Percentiles rank a stretch among this genome's conserved stretches.
phyloP scores from a whole-genome alignment of 805 yeast species.

The Dipodascus geniculatus region DNA sequence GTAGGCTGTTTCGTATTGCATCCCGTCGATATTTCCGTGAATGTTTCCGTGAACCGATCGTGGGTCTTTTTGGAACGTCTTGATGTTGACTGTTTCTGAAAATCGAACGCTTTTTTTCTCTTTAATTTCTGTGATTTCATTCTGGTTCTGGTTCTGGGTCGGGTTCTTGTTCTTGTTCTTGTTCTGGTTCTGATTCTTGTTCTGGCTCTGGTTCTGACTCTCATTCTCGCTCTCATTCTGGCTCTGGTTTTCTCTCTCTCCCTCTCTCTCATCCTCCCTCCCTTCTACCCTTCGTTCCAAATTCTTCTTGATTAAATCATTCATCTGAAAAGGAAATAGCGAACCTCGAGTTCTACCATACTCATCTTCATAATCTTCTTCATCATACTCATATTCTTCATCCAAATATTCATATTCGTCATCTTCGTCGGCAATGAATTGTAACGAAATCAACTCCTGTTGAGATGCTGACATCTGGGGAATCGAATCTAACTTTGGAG shows the following conservation, averaged over 20 bases:
- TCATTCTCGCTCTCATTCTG: not conserved
- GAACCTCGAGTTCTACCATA: constrained; percentile 26
- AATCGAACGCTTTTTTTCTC: constrained; percentile 11
- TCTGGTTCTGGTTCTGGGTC: not conserved
- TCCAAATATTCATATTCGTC: constrained; percentile 1
- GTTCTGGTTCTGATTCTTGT: not conserved
- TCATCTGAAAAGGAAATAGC: constrained; percentile 21
- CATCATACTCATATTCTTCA: constrained; percentile 22
- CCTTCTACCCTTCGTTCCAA: constrained; percentile 1
- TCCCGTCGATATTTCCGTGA: not conserved
- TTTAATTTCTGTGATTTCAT: not conserved
- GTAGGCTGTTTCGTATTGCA: not conserved
- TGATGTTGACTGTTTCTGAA: constrained; percentile 15
- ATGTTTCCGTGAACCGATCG: constrained; percentile 1
- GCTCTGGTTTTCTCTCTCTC: not conserved
- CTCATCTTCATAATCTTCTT: constrained; percentile 27
- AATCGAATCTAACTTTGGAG: not conserved
- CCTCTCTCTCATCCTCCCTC: not conserved
- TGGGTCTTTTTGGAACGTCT: constrained; percentile 12
- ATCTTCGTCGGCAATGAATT: constrained; percentile 15
- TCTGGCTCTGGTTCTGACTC: not conserved
- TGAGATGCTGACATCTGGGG: not conserved
- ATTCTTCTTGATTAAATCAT: constrained; percentile 1
- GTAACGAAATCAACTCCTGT: constrained; percentile 21
- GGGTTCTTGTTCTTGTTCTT: not conserved